Conservation (phyloP, 371 early-diverging fungal genomes). For the Mortierella sp. region DNA sequence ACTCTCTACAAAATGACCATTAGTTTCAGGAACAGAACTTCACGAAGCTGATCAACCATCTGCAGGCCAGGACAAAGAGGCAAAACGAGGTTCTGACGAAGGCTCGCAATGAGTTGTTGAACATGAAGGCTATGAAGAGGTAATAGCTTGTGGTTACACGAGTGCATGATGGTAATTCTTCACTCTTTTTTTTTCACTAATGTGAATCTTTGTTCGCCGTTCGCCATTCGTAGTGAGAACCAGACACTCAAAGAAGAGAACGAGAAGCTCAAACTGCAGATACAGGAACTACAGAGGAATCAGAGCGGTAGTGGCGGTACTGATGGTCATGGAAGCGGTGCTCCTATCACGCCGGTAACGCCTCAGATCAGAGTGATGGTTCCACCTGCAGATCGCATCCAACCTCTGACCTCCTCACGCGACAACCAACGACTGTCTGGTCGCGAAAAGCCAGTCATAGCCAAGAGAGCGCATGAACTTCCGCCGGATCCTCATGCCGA, state of each 20-base stretch:
- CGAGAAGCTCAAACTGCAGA: not conserved
- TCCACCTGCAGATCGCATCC: not conserved
- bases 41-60: slow-evolving; percentile 24
- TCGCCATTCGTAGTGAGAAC: slow-evolving; percentile 14
- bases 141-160: not conserved
- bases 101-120: slow-evolving; percentile 35
- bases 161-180: no score
- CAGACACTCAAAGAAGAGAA: slow-evolving; percentile 28
- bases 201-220: not conserved
- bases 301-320: not conserved
- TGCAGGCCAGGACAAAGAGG: slow-evolving; percentile 27
- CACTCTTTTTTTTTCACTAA: no score
- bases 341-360: not conserved
- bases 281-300: not conserved
- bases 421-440: not conserved
- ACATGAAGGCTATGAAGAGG: slow-evolving; percentile 40
- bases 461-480: not conserved
- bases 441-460: not conserved
- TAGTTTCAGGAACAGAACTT: slow-evolving; percentile 51
- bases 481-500: not conserved
- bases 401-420: not conserved
- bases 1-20: not conserved
- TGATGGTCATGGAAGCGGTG: not conserved
- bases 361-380: not conserved
- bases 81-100: slow-evolving; percentile 33